Conservation (phyloP, 139 green algal genomes). For the Marvania coccoides region DNA sequence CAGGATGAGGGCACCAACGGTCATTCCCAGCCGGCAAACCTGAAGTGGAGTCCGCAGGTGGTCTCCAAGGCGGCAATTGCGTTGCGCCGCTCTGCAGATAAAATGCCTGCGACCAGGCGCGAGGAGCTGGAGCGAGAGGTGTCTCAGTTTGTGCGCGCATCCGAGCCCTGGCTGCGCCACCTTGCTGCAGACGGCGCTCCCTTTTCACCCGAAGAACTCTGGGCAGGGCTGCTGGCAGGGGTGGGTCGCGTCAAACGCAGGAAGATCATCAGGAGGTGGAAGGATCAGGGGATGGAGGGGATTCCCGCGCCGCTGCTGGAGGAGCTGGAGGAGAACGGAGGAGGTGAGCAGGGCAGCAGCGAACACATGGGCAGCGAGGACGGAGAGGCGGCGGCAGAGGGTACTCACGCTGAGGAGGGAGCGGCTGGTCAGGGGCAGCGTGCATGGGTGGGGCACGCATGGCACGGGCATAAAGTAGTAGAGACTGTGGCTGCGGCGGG, state of each 20-base stretch:
- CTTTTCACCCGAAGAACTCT: not conserved
- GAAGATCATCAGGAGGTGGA: constrained; percentile 15
- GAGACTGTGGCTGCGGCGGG: constrained; percentile 15
- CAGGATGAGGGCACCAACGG: not conserved
- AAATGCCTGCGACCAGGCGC: constrained; percentile 9
- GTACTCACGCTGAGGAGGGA: not conserved
- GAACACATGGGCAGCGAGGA: no score
- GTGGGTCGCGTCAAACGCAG: not conserved
- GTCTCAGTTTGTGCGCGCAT: not conserved
- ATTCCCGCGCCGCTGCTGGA: not conserved
- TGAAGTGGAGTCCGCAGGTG: no score
- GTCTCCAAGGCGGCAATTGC: no score
- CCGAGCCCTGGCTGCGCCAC: not conserved
- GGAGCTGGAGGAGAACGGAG: not conserved
- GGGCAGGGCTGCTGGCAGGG: not conserved
- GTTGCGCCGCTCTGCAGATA: no score
- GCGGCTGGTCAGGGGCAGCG: not conserved
- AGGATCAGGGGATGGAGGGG: constrained; percentile 2
- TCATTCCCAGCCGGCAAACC: no score
- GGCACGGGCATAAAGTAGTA: constrained; percentile 62
- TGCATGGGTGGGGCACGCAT: constrained; percentile 37
- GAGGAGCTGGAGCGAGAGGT: constrained; percentile 9
- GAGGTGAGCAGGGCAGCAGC: no score
- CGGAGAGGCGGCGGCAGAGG: not conserved
- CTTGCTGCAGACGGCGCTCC: not conserved